Conservation (phyloP, 306 rosid species). For the Echinosophora koreensis region DNA sequence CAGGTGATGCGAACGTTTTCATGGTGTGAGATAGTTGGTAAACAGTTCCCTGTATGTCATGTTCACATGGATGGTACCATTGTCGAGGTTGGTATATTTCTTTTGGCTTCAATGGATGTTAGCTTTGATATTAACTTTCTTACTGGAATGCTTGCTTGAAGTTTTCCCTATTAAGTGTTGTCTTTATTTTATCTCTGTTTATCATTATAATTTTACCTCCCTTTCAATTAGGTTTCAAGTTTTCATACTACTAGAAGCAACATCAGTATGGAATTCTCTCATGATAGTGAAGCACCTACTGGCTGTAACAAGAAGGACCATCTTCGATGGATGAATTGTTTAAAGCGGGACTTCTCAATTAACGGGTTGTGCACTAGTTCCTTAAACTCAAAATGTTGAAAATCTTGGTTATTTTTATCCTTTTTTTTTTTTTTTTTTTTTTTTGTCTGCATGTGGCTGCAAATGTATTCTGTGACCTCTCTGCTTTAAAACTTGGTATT, state of each 20-base stretch:
- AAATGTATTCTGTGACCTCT: constrained; percentile 17
- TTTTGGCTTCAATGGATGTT: constrained; percentile 3
- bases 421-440: too few relatives aligned
- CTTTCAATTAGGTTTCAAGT: constrained; percentile 72
- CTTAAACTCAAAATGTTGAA: constrained; percentile 30
- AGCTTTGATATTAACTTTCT: constrained; percentile 5
- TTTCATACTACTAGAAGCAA: constrained; percentile 56
- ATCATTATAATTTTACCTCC: constrained; percentile 24
- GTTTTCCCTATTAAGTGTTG: background rate
- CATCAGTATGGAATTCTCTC: constrained; percentile 41
- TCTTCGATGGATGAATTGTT: constrained; percentile 77
- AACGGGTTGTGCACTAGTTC: constrained; percentile 66
- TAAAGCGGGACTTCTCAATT: constrained; percentile 80
- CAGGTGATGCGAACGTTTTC: constrained; percentile 78
- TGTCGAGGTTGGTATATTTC: constrained; percentile 65
- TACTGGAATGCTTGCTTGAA: background rate
- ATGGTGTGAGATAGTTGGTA: constrained; percentile 80
- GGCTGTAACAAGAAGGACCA: constrained; percentile 64
- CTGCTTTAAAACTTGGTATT: constrained; percentile 6
- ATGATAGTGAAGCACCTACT: constrained; percentile 44
- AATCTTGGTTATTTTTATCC: background rate
- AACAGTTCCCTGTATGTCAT: constrained; percentile 79
- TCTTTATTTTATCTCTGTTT: constrained; percentile 20
- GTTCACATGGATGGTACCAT: constrained; percentile 68
- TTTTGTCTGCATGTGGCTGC: background rate